Evolutionary conservation across 352 stramenopile species (phyloP).

Genomic region (Pythium volutum): DNA sequence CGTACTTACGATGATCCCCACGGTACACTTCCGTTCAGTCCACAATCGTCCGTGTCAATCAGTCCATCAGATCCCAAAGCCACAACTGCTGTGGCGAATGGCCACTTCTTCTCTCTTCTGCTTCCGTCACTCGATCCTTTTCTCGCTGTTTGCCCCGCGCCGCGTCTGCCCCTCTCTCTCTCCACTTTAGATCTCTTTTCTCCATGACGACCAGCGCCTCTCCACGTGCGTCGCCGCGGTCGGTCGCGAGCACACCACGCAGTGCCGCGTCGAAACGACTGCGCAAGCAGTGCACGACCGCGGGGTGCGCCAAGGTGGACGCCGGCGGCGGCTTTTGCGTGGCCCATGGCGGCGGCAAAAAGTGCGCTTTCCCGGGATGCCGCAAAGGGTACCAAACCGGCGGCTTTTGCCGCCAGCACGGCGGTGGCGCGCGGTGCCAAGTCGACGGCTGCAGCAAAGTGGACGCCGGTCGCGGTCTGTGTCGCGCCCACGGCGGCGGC

Average conservation of each 20-base stretch:
- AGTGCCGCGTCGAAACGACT: constrained; percentile 22
- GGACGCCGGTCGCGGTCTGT: constrained; percentile 70
- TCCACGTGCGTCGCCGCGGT: constrained; percentile 4
- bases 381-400: constrained; percentile 77
- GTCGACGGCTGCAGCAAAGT: constrained; percentile 71
- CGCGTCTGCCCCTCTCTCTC: neutral
- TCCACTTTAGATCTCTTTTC: neutral
- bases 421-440: constrained; percentile 74
- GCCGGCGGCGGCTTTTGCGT: constrained; percentile 81
- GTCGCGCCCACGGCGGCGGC: constrained; percentile 67
- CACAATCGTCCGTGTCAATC: neutral
- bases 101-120: neutral
- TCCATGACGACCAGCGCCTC: constrained; percentile 11
- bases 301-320: constrained; percentile 68
- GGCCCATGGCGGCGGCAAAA: constrained; percentile 79
- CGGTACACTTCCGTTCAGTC: constrained; percentile 8
- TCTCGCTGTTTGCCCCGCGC: neutral
- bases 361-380: constrained; percentile 68
- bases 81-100: neutral
- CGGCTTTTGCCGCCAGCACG: constrained; percentile 72
- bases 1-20: neutral
- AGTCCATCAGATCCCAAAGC: neutral
- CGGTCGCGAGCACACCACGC: constrained; percentile 11
- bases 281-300: constrained; percentile 50
- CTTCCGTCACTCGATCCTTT: neutral